phyloP scores from a whole-genome alignment of 1,284 basidiomycete species.

The Cryptococcus amylolentus region DNA sequence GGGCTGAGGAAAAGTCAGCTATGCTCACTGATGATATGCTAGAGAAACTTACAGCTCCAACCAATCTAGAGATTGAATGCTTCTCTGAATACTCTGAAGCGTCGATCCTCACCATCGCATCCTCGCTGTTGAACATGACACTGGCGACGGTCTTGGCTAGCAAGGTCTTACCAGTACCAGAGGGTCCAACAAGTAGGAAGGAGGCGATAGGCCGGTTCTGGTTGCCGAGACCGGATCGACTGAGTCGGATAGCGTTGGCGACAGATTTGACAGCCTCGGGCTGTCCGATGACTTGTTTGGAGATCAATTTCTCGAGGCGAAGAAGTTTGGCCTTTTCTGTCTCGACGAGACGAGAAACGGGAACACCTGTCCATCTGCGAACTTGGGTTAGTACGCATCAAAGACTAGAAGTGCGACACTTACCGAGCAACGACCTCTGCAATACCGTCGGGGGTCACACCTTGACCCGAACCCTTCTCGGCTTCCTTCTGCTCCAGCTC shows the following conservation, averaged over 20 bases:
- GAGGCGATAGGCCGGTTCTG: slow-evolving; percentile 56
- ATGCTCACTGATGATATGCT: too few relatives aligned
- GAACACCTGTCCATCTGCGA: slow-evolving; percentile 51
- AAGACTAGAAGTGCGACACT: too few relatives aligned
- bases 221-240: slow-evolving; percentile 57
- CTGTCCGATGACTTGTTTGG: slow-evolving; percentile 56
- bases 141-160: slow-evolving; percentile 54
- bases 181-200: slow-evolving; percentile 55
- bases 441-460: slow-evolving; percentile 54
- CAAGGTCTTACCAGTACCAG: slow-evolving; percentile 58
- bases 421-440: slow-evolving; percentile 54
- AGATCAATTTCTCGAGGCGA: slow-evolving; percentile 53
- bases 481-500: slow-evolving; percentile 55
- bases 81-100: slow-evolving; percentile 55
- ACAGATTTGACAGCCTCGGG: slow-evolving; percentile 58
- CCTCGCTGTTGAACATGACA: slow-evolving; percentile 56
- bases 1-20: too few relatives aligned
- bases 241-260: slow-evolving; percentile 58
- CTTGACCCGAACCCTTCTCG: slow-evolving; percentile 47
- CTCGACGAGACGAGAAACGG: slow-evolving; percentile 46
- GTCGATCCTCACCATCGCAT: slow-evolving; percentile 59
- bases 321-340: slow-evolving; percentile 53
- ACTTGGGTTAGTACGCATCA: too few relatives aligned
- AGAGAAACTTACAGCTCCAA: slow-evolving; percentile 49
- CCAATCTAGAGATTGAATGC: slow-evolving; percentile 56